A percentile compares a stretch with the other conserved stretches of the same genome.
Conservation (phyloP, 257 asterid genomes). For the Plantago ovata region DNA sequence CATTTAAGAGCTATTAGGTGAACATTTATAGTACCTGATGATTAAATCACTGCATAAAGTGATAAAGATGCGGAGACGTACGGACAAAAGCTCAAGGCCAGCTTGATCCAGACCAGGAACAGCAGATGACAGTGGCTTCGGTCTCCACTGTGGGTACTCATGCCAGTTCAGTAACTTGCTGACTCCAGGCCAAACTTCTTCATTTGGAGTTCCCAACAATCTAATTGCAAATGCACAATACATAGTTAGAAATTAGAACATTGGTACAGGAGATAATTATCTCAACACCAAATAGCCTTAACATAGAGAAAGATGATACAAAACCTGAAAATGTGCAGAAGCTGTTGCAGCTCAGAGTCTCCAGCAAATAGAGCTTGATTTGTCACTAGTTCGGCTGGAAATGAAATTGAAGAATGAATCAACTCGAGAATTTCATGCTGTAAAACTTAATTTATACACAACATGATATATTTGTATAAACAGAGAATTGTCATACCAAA, state of each 20-base stretch:
- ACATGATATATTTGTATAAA: neutral
- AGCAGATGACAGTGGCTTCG: constrained; percentile 66
- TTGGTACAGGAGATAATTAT: too few species aligned
- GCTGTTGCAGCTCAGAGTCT: constrained; percentile 97
- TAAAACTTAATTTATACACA: too few species aligned
- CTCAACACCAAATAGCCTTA: too few species aligned
- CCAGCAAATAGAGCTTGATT: constrained; percentile 88
- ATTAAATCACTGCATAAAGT: neutral
- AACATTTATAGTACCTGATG: neutral
- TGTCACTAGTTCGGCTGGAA: constrained; percentile 84
- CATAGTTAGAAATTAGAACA: neutral
- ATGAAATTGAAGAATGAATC: constrained; percentile 2
- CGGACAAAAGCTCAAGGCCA: constrained; percentile 68
- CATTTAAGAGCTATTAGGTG: neutral
- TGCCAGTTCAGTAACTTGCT: constrained; percentile 95
- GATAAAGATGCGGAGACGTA: constrained; percentile 25
- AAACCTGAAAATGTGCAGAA: constrained; percentile 95
- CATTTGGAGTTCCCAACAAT: constrained; percentile 88
- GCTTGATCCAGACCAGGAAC: constrained; percentile 73
- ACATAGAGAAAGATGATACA: neutral
- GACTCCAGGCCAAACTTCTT: constrained; percentile 88
- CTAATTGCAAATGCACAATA: constrained; percentile 28
- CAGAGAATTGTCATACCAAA: constrained; percentile 53
- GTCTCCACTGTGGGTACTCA: constrained; percentile 92
- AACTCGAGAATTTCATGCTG: neutral